phyloP scores from a whole-genome alignment of 768 basidiomycete species.

The Leccinum incarnatum region DNA sequence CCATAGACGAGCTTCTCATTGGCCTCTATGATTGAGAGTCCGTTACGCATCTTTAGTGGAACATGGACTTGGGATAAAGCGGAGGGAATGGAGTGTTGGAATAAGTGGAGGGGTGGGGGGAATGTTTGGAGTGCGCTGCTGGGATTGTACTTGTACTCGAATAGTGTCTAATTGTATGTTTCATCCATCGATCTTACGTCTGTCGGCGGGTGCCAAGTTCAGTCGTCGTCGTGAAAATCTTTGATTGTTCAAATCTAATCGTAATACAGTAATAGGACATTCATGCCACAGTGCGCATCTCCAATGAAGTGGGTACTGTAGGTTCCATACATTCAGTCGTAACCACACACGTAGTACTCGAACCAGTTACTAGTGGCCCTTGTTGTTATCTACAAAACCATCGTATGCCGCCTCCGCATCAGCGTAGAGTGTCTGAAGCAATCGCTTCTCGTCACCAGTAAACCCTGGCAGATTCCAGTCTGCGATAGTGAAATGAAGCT shows the following conservation, averaged over 20 bases:
- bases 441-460: background rate
- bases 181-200: background rate
- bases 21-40: background rate
- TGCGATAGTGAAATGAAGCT: background rate
- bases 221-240: background rate
- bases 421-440: conserved; percentile 4
- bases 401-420: conserved; percentile 4
- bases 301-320: background rate
- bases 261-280: background rate
- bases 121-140: background rate
- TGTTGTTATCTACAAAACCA: background rate
- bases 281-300: background rate
- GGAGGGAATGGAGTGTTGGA: background rate
- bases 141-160: background rate
- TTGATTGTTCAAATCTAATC: background rate
- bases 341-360: background rate
- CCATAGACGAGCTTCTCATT: background rate
- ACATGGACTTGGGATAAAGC: background rate
- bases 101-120: no score
- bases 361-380: background rate
- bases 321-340: background rate
- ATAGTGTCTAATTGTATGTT: background rate
- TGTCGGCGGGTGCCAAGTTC: no score
- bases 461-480: conserved; percentile 4
- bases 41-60: background rate